phyloP scores from a whole-genome alignment of 2,329 filamentous ascomycete genomes.

The Phialophora tarda region DNA sequence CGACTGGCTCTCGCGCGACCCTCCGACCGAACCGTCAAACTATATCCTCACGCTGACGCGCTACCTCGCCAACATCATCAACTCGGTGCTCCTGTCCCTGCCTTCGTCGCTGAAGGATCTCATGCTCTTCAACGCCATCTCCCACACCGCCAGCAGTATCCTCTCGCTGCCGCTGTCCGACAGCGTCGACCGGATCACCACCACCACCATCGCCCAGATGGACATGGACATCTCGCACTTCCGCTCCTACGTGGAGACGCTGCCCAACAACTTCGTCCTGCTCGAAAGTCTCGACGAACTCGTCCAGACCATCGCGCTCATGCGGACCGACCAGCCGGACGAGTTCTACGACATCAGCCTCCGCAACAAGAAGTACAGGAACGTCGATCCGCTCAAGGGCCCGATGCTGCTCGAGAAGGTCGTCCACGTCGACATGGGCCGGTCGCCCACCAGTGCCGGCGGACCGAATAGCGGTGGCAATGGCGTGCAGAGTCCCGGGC shows the following conservation, averaged over 20 bases:
- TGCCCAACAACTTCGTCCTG: slow-evolving; percentile 81
- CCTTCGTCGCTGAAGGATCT: slow-evolving; percentile 95
- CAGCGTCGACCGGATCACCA: slow-evolving; percentile 83
- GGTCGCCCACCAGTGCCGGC: slow-evolving; percentile 19
- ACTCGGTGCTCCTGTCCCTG: slow-evolving; percentile 87
- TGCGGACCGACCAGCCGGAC: slow-evolving; percentile 88
- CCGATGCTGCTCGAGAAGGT: slow-evolving; percentile 87
- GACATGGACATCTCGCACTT: slow-evolving; percentile 84
- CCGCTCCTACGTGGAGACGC: slow-evolving; percentile 80
- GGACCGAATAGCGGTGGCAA: slow-evolving; percentile 11
- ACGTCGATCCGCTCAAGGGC: slow-evolving; percentile 89
- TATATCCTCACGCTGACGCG: slow-evolving; percentile 96
- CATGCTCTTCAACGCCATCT: slow-evolving; percentile 95
- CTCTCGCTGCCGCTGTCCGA: slow-evolving; percentile 73
- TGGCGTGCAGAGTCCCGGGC: slow-evolving; percentile 49
- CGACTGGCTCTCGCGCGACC: slow-evolving; percentile 74
- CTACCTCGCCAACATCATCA: slow-evolving; percentile 96
- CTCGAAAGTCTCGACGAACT: slow-evolving; percentile 89
- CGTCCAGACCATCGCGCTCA: slow-evolving; percentile 86
- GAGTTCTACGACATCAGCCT: slow-evolving; percentile 94
- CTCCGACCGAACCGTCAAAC: slow-evolving; percentile 76
- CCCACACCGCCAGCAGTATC: slow-evolving; percentile 86
- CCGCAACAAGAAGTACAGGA: slow-evolving; percentile 89
- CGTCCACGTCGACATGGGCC: slow-evolving; percentile 30
- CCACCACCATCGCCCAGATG: slow-evolving; percentile 79